Percentiles rank a stretch among this genome's conserved stretches.
phyloP scores from a whole-genome alignment of 495 filamentous ascomycete species.

The Penicillium pulvis region DNA sequence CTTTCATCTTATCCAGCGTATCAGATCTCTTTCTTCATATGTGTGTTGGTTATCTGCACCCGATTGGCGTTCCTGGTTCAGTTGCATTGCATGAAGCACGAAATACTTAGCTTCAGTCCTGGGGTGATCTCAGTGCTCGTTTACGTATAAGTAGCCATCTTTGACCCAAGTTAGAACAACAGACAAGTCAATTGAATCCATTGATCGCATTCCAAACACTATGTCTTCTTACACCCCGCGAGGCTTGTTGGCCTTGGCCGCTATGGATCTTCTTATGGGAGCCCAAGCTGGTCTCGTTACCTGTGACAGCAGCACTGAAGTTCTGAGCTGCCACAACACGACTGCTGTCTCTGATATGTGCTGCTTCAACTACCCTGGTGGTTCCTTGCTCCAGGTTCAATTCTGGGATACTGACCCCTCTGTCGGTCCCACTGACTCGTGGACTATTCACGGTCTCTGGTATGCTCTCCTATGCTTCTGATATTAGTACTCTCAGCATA shows the following conservation, averaged over 20 bases:
- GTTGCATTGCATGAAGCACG: not conserved
- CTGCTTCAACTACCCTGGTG: conserved; percentile 74
- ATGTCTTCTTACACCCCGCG: conserved; percentile 1
- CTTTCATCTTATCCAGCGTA: conserved; percentile 4
- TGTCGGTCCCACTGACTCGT: conserved; percentile 64
- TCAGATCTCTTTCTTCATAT: not conserved
- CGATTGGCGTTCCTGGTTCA: not conserved
- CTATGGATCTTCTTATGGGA: conserved; percentile 19
- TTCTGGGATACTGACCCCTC: conserved; percentile 74
- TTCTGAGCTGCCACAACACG: conserved; percentile 38
- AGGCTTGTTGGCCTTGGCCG: conserved; percentile 29
- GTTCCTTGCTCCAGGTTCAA: conserved; percentile 69
- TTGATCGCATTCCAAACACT: not conserved
- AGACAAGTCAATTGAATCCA: not conserved
- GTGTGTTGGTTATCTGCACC: not conserved
- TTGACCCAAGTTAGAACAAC: not conserved
- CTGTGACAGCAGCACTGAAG: conserved; percentile 22
- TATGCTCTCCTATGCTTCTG: conserved; percentile 12
- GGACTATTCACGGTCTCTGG: conserved; percentile 81
- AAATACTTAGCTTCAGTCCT: not conserved
- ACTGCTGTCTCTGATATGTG: conserved; percentile 51
- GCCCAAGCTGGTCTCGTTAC: conserved; percentile 19
- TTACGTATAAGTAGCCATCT: not conserved
- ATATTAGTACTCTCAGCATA: no score
- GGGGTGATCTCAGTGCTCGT: not conserved